These are phyloP conservation scores for Alloteropsis semialata DNA, from an alignment of 176 grass and related monocot species.

Conservation along the genomic window DNA sequence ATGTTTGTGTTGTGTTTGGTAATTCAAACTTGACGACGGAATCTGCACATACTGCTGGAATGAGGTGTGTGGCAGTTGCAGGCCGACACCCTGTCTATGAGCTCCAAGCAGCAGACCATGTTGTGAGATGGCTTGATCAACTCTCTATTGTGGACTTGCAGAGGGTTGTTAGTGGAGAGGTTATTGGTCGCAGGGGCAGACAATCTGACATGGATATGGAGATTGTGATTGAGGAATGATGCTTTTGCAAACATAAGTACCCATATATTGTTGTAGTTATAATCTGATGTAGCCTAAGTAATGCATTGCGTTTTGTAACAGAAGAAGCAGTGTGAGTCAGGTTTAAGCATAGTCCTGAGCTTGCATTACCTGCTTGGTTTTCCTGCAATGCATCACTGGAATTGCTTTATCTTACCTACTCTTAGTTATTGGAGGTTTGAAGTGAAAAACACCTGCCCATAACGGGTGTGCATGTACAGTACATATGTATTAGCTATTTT, in stretches of 20 bases:
- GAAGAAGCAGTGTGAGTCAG: slow-evolving; percentile 17
- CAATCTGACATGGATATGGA: slow-evolving; percentile 71
- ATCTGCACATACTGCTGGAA: slow-evolving; percentile 59
- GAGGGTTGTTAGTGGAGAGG: slow-evolving; percentile 40
- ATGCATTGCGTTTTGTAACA: slow-evolving; percentile 36
- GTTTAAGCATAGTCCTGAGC: neutral
- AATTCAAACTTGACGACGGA: slow-evolving; percentile 54
- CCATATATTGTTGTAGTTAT: slow-evolving; percentile 9
- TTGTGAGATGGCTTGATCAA: slow-evolving; percentile 82
- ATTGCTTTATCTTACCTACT: slow-evolving; percentile 18
- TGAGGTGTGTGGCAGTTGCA: slow-evolving; percentile 77
- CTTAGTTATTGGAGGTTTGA: slow-evolving; percentile 22
- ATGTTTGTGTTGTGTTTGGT: slow-evolving; percentile 69
- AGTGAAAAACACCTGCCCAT: slow-evolving; percentile 18
- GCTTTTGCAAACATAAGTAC: neutral
- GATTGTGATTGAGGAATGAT: slow-evolving; percentile 62
- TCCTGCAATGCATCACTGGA: slow-evolving; percentile 27
- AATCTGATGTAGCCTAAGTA: slow-evolving; percentile 9
- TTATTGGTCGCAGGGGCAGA: slow-evolving; percentile 43
- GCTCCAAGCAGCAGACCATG: slow-evolving; percentile 63
- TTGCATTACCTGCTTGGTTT: slow-evolving; percentile 29
- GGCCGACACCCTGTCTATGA: slow-evolving; percentile 56
- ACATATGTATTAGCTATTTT: slow-evolving; percentile 10
- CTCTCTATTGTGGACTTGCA: slow-evolving; percentile 65
- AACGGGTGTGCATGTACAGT: slow-evolving; percentile 18